Conservation (phyloP, 2,329 filamentous ascomycete species). For the Aspergillus caelatus region DNA sequence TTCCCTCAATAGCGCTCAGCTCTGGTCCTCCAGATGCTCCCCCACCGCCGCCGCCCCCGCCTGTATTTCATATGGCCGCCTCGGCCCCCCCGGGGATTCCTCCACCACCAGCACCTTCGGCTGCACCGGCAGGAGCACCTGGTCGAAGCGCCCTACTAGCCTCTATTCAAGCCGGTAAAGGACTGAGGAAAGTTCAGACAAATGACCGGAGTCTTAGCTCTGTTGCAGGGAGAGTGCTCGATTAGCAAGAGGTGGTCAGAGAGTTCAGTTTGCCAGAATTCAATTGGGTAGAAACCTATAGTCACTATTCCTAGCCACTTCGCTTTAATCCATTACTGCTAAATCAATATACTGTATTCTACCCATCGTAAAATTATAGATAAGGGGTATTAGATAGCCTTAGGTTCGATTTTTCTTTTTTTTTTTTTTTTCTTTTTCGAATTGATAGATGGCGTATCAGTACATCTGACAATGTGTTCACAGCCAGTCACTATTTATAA, state of each 20-base stretch:
- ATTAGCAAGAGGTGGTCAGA: constrained; percentile 16
- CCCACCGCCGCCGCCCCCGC: constrained; percentile 49
- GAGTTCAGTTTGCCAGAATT: not conserved
- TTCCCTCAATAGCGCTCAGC: constrained; percentile 21
- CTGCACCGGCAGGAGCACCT: constrained; percentile 36
- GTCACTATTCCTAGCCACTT: not conserved
- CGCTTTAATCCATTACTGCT: not conserved
- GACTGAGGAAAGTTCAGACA: constrained; percentile 84
- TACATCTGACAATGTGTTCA: not conserved
- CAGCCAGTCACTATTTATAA: not conserved
- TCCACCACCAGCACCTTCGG: constrained; percentile 40
- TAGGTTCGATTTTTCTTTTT: not conserved
- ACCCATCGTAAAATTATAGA: not conserved
- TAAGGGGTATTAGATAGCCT: not conserved
- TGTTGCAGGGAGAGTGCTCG: constrained; percentile 74
- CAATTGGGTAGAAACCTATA: not conserved
- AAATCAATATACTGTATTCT: not conserved
- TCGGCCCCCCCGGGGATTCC: constrained; percentile 36
- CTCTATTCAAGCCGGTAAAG: constrained; percentile 78
- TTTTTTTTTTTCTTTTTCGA: not conserved
- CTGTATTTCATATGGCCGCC: constrained; percentile 39
- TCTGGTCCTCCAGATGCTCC: constrained; percentile 39
- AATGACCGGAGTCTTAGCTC: constrained; percentile 78
- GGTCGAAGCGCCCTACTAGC: constrained; percentile 68
- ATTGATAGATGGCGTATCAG: not conserved